phyloP scores from a whole-genome alignment of 2,329 filamentous ascomycete species.

The Thielaviopsis populi region DNA sequence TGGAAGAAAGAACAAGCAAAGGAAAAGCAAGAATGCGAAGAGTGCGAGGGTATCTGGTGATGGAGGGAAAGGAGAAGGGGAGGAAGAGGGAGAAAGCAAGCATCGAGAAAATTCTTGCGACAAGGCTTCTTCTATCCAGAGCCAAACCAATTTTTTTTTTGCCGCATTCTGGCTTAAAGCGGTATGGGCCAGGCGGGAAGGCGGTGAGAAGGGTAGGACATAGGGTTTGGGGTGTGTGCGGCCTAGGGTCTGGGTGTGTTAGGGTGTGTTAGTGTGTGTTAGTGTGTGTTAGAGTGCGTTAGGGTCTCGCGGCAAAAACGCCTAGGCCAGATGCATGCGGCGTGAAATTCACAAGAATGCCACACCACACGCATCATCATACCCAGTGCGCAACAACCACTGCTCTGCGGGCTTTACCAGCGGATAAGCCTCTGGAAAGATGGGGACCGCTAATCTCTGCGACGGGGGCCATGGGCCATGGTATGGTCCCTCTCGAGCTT shows the following conservation, averaged over 20 bases:
- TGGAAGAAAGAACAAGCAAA: slow-evolving; percentile 19
- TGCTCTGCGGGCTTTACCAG: background rate
- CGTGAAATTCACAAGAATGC: too few species aligned
- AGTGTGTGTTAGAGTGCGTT: too few species aligned
- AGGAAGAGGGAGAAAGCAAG: slow-evolving; percentile 15
- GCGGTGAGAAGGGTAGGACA: slow-evolving; percentile 4
- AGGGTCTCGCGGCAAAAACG: too few species aligned
- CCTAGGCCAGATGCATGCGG: too few species aligned
- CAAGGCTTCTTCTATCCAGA: slow-evolving; percentile 17
- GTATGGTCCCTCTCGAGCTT: slow-evolving; percentile 5
- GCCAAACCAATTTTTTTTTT: slow-evolving; percentile 19
- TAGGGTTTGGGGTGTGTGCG: background rate
- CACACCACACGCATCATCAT: too few species aligned
- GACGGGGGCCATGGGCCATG: background rate
- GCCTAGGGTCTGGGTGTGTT: background rate
- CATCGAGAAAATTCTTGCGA: slow-evolving; percentile 11
- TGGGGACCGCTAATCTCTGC: background rate
- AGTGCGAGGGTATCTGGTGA: slow-evolving; percentile 16
- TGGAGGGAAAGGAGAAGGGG: slow-evolving; percentile 8
- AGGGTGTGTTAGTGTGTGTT: too few species aligned
- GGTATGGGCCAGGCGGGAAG: background rate
- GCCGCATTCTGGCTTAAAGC: slow-evolving; percentile 6
- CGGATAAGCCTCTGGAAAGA: background rate
- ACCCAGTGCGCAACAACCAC: too few species aligned
- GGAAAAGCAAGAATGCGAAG: slow-evolving; percentile 2